phyloP scores from a whole-genome alignment of 345 rosid species.

The Gossypium anomalum region DNA sequence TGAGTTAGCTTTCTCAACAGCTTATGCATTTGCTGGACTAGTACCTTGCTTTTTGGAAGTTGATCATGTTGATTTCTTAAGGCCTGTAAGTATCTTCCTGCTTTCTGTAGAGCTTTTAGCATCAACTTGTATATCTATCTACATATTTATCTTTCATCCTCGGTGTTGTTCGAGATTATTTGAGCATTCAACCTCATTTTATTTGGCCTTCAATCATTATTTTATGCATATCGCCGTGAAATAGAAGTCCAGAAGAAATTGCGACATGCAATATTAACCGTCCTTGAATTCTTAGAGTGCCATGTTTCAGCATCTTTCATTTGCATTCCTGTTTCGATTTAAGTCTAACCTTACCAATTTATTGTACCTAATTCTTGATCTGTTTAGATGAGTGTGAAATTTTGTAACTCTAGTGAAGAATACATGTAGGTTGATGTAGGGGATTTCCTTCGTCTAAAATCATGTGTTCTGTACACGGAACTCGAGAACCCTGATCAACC shows the following conservation, averaged over 20 bases:
- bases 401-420: neutral
- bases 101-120: neutral
- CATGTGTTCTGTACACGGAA: constrained; percentile 72
- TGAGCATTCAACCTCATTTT: neutral
- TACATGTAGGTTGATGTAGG: constrained; percentile 77
- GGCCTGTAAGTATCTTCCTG: constrained; percentile 52
- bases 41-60: constrained; percentile 79
- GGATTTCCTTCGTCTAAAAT: constrained; percentile 76
- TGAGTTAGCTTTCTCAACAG: constrained; percentile 75
- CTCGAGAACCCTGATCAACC: constrained; percentile 63
- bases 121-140: neutral
- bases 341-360: neutral
- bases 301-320: neutral
- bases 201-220: neutral
- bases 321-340: neutral
- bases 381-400: neutral
- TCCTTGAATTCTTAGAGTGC: neutral
- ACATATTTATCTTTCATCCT: neutral
- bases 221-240: neutral
- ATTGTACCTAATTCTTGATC: neutral
- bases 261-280: neutral
- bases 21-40: constrained; percentile 81
- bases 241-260: neutral
- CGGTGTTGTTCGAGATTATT: neutral
- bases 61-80: constrained; percentile 82